These are phyloP conservation scores for Drechslera avenae DNA, from an alignment of 2,329 filamentous ascomycete species.

Conservation along the genomic window DNA sequence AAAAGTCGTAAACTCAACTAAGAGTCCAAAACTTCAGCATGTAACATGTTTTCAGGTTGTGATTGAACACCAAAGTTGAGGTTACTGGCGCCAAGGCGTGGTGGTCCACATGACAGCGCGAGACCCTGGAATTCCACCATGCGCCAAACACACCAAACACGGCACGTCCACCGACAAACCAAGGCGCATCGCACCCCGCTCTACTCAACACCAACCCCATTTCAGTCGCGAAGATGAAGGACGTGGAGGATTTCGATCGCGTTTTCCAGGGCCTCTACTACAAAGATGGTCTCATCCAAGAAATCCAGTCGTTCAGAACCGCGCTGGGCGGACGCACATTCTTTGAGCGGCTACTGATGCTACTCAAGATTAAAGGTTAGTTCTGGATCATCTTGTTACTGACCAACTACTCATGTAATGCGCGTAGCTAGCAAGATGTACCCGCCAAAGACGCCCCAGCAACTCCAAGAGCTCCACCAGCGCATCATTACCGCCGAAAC, in stretches of 20 bases:
- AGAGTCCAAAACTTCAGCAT: too few species aligned
- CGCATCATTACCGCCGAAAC: conserved; percentile 69
- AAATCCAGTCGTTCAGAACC: conserved; percentile 70
- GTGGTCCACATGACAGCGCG: conserved; percentile 22
- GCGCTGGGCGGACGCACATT: conserved; percentile 73
- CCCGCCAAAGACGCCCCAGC: conserved; percentile 71
- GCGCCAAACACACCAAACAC: conserved; percentile 18
- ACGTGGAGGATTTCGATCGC: conserved; percentile 69
- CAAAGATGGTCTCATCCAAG: conserved; percentile 49
- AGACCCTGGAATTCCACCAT: conserved; percentile 1
- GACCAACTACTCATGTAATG: conserved; percentile 1
- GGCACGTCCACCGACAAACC: conserved; percentile 18
- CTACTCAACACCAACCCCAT: not conserved
- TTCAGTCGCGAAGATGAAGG: conserved; percentile 56
- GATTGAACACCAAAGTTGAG: too few species aligned
- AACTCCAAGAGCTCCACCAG: conserved; percentile 71
- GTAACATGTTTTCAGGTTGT: too few species aligned
- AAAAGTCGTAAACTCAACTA: too few species aligned
- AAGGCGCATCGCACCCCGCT: conserved; percentile 12
- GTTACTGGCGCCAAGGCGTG: not conserved
- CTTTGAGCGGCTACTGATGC: conserved; percentile 75
- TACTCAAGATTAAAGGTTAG: conserved; percentile 73
- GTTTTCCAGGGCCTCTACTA: conserved; percentile 61
- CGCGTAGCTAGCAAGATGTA: conserved; percentile 66
- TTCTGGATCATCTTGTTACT: not conserved